These are phyloP conservation scores for Penicillium cataractarum DNA, from an alignment of 495 filamentous ascomycete genomes.

Conservation along the genomic window DNA sequence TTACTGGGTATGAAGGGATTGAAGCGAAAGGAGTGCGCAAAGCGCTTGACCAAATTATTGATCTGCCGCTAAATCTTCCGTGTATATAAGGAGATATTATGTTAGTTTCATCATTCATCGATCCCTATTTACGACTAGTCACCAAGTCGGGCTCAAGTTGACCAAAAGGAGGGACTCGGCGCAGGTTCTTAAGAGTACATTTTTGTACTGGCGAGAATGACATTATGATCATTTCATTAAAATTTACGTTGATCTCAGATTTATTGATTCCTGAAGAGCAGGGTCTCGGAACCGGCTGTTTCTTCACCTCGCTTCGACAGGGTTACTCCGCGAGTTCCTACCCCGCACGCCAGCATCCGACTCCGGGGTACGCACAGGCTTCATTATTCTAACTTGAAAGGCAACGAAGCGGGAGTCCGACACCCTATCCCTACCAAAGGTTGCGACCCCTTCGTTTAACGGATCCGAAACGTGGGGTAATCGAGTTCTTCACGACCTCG, in stretches of 20 bases:
- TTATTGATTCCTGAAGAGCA: not conserved
- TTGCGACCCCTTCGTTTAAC: not conserved
- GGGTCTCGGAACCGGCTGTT: not conserved
- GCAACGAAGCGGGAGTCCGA: not conserved
- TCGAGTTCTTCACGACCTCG: not conserved
- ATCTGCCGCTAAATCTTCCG: too few species aligned
- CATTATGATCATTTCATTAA: not conserved
- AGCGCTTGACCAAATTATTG: too few species aligned
- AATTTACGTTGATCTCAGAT: not conserved
- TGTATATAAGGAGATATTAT: too few species aligned
- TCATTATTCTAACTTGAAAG: not conserved
- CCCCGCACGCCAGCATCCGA: conserved; percentile 5
- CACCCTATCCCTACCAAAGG: not conserved
- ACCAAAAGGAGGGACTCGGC: not conserved
- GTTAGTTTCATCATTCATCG: not conserved
- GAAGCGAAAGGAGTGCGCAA: not conserved
- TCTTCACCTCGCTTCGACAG: not conserved
- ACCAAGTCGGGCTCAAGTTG: not conserved
- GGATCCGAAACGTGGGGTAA: not conserved
- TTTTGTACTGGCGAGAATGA: too few species aligned
- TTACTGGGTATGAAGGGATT: not conserved
- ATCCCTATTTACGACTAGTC: not conserved
- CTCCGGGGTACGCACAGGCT: conserved; percentile 7
- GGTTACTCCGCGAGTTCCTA: conserved; percentile 4
- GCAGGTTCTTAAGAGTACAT: too few species aligned